Conservation (phyloP, 2,329 filamentous ascomycete species). For the Sporothrix phasma region DNA sequence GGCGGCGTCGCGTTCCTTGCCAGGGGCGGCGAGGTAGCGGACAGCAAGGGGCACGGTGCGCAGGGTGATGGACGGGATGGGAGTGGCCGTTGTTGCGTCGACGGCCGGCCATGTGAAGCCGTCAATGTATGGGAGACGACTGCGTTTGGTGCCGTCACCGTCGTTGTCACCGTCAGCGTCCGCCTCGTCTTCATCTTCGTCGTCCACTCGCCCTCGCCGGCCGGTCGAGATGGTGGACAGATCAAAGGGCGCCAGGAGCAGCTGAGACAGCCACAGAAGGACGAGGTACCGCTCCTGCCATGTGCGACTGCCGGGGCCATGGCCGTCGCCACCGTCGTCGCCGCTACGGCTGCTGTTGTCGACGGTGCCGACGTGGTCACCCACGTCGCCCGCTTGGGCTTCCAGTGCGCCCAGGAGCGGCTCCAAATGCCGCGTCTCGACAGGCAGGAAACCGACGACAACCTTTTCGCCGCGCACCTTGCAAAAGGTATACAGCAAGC, state of each 20-base stretch:
- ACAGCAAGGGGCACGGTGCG: conserved; percentile 63
- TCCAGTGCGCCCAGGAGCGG: conserved; percentile 68
- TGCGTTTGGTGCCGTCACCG: conserved; percentile 34
- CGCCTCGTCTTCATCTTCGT: conserved; percentile 10
- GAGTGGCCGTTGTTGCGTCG: conserved; percentile 24
- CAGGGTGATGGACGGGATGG: conserved; percentile 59
- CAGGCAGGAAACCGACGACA: conserved; percentile 80
- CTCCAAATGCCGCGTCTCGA: conserved; percentile 79
- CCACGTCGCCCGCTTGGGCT: conserved; percentile 25
- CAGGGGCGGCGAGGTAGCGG: conserved; percentile 60
- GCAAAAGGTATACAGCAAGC: conserved; percentile 79
- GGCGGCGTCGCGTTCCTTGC: conserved; percentile 86
- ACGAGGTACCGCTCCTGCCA: conserved; percentile 90
- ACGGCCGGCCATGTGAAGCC: conserved; percentile 42
- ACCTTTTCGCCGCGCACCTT: conserved; percentile 93
- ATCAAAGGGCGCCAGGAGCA: conserved; percentile 82
- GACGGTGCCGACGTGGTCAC: background rate
- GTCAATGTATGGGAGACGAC: conserved; percentile 31
- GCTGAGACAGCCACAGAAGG: conserved; percentile 76
- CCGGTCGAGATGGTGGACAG: conserved; percentile 68
- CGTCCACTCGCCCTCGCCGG: conserved; percentile 1
- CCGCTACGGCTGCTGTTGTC: background rate
- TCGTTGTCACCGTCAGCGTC: conserved; percentile 32
- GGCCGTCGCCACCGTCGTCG: conserved; percentile 17
- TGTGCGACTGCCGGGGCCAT: conserved; percentile 34